phyloP scores from a whole-genome alignment of 805 yeast genomes.

The Isabelozyma pseudorhagii region DNA sequence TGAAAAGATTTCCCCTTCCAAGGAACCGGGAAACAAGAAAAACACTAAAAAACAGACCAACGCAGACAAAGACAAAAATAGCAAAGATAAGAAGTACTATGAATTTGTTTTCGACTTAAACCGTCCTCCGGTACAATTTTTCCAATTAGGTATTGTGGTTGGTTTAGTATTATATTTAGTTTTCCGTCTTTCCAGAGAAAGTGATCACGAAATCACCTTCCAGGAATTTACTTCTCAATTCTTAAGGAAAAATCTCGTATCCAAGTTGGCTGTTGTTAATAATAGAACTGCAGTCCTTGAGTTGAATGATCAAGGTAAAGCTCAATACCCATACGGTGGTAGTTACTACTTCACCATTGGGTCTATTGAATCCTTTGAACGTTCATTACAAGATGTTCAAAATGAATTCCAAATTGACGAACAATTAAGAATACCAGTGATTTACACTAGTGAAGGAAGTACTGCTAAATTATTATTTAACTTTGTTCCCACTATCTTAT shows the following conservation, averaged over 20 bases:
- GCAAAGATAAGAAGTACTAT: constrained; percentile 9
- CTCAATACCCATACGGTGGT: constrained; percentile 36
- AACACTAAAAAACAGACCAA: constrained; percentile 2
- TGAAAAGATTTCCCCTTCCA: not conserved
- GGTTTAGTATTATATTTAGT: constrained; percentile 24
- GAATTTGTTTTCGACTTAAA: constrained; percentile 22
- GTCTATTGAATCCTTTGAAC: constrained; percentile 84
- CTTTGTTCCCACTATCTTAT: constrained; percentile 81
- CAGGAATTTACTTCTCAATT: constrained; percentile 82
- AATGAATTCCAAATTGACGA: constrained; percentile 60
- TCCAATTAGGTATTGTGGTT: constrained; percentile 29
- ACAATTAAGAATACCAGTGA: constrained; percentile 72
- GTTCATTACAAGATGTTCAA: constrained; percentile 72
- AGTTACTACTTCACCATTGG: constrained; percentile 71
- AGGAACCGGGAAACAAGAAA: constrained; percentile 1
- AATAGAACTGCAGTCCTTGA: constrained; percentile 71
- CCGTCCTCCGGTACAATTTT: constrained; percentile 19
- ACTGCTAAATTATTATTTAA: constrained; percentile 62
- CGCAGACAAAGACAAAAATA: constrained; percentile 5
- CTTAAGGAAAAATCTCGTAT: constrained; percentile 75
- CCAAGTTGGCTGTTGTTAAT: constrained; percentile 71
- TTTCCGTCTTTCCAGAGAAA: constrained; percentile 14
- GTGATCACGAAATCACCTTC: constrained; percentile 66
- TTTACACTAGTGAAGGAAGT: constrained; percentile 71
- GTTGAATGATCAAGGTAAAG: constrained; percentile 57